Evolutionary conservation across 2,329 filamentous ascomycete genomes (phyloP), one percentile per base, ranked within the genome.

Genomic region (Hypomyces rosellus): DNA sequence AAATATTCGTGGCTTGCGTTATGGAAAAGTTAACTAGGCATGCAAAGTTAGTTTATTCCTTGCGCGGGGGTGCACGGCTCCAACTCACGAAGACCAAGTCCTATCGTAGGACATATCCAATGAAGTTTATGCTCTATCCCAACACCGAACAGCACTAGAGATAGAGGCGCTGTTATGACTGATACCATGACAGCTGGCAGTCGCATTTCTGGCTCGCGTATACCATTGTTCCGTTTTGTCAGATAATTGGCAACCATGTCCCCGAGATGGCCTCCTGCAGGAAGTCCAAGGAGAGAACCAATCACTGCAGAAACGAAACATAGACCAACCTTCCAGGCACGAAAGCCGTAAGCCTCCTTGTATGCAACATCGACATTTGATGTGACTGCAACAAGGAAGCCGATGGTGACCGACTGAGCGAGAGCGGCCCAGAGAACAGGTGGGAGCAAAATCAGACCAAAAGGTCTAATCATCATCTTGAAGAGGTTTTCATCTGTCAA

Each of bases 131-230:
- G 61, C 46, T 72, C 55, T 37, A 78, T 73, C 1, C 74, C 74
- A 1, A 75, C 67, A 0, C 75, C 75, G 53, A 72, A 78, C 5
- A 78, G 60, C 0, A 76, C 52, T 20, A 77, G 54, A 0, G 69
- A 60, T 9, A 77, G 58, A 0, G 75, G 75, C 3, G 76, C 74
- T 13, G 77, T 72, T 25, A 80, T 61, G 57, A 77, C 62, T 55
- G 75, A 79, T 1, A 77, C 67, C 11, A 70, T 60, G 15, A 82
- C 70, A 4, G 74, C 74, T 1, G 77, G 77, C 5, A 83, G 62
- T n/a, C 80, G 69, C 78, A 82, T 81, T 58, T 82, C 78, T 0
- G 80, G 76, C 45, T 80, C 73, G n/a, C 78, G 69, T 16, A 82
- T 69, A 5, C 80, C 80, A 4, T 72, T 69, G 55, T 82, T 83